phyloP scores from a whole-genome alignment of 2,329 filamentous ascomycete genomes.

The Trichophyton verrucosum region DNA sequence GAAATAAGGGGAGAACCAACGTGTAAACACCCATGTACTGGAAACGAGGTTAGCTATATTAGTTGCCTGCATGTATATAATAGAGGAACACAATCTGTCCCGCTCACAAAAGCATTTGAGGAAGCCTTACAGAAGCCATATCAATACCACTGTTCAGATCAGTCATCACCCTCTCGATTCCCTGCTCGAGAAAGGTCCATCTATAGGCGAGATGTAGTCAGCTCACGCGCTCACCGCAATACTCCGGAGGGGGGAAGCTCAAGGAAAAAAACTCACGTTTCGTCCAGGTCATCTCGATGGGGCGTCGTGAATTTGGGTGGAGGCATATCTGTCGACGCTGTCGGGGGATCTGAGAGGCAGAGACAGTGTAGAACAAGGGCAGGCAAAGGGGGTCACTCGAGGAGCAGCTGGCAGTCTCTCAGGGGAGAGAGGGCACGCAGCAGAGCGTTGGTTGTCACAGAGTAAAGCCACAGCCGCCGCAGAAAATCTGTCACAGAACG shows the following conservation, averaged over 20 bases:
- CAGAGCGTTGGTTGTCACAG: neutral
- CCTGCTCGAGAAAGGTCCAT: slow-evolving; percentile 79
- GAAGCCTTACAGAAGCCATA: slow-evolving; percentile 59
- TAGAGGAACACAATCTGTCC: neutral
- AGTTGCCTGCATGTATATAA: neutral
- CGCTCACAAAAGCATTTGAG: neutral
- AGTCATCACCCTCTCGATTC: slow-evolving; percentile 86
- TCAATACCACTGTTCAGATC: slow-evolving; percentile 86
- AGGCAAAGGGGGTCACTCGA: neutral
- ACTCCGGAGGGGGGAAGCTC: neutral
- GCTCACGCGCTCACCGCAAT: neutral
- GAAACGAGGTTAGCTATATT: slow-evolving; percentile 5
- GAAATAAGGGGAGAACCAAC: slow-evolving; percentile 34
- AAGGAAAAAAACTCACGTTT: slow-evolving; percentile 43
- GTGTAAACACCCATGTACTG: slow-evolving; percentile 96
- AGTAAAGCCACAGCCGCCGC: neutral
- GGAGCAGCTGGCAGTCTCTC: neutral
- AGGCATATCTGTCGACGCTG: slow-evolving; percentile 20
- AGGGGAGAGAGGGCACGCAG: neutral
- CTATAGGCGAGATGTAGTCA: slow-evolving; percentile 34
- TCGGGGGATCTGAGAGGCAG: neutral
- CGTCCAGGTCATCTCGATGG: slow-evolving; percentile 47
- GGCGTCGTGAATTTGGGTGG: slow-evolving; percentile 24
- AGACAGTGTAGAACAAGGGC: neutral
- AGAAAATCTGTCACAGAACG: neutral